Conservation (phyloP, 306 rosid genomes). For the Malus fusca region DNA sequence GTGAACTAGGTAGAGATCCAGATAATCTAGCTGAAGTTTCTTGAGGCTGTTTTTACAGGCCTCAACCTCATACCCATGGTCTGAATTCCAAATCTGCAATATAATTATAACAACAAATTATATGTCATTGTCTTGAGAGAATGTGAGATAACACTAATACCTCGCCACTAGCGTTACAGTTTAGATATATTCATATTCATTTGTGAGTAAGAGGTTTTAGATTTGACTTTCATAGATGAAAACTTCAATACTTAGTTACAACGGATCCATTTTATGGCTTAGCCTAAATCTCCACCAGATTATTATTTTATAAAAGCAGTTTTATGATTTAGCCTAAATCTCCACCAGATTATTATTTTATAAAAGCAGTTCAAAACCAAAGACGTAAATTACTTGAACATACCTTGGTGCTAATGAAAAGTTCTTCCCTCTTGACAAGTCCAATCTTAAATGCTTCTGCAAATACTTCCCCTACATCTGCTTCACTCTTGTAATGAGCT, state of each 20-base stretch:
- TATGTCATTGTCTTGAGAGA: neutral
- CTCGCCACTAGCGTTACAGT: too few relatives aligned
- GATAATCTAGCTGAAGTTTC: slow-evolving; percentile 58
- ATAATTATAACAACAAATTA: neutral
- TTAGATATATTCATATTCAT: too few relatives aligned
- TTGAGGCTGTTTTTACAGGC: slow-evolving; percentile 70
- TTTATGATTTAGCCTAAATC: too few relatives aligned
- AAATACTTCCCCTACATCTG: slow-evolving; percentile 77
- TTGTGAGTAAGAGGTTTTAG: too few relatives aligned
- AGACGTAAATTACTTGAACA: neutral
- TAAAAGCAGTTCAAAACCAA: too few relatives aligned
- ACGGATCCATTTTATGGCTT: neutral
- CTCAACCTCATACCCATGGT: slow-evolving; percentile 69
- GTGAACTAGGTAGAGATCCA: slow-evolving; percentile 68
- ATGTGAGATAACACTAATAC: neutral
- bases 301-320: too few relatives aligned
- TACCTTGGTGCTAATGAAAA: slow-evolving; percentile 79
- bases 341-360: neutral
- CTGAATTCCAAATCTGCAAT: slow-evolving; percentile 77
- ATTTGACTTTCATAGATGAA: too few relatives aligned
- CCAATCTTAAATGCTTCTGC: slow-evolving; percentile 59
- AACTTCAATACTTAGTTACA: neutral
- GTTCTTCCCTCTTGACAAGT: slow-evolving; percentile 83
- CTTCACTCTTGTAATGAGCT: slow-evolving; percentile 78
- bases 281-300: neutral